Conservation (phyloP, 2,329 filamentous ascomycete species). For the Clonostachys sp. region DNA sequence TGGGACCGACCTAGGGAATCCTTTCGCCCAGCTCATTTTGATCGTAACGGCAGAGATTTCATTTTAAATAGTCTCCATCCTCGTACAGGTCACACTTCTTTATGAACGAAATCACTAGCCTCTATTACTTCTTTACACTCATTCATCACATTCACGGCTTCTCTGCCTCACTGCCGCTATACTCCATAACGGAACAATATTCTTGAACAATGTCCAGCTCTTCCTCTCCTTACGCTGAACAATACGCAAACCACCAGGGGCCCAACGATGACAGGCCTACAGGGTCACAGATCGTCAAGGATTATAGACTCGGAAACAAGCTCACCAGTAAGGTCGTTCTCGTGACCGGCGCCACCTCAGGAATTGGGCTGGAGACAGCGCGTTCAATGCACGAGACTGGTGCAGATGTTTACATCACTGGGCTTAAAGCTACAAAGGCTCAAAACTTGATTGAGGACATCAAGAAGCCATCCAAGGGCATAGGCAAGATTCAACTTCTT, state of each 20-base stretch:
- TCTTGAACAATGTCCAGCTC: neutral
- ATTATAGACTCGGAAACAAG: constrained; percentile 8
- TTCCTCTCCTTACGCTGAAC: neutral
- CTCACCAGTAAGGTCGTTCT: constrained; percentile 19
- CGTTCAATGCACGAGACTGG: constrained; percentile 35
- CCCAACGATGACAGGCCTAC: constrained; percentile 10
- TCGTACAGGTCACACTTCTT: too few species aligned
- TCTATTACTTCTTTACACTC: too few species aligned
- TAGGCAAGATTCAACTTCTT: constrained; percentile 23
- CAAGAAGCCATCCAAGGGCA: neutral
- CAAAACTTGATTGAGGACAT: constrained; percentile 12
- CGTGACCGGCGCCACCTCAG: constrained; percentile 34
- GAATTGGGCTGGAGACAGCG: constrained; percentile 37
- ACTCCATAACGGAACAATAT: too few species aligned
- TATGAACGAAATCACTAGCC: too few species aligned
- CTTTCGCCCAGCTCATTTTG: too few species aligned
- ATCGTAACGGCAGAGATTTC: too few species aligned
- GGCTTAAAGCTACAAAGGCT: constrained; percentile 24
- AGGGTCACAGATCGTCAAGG: constrained; percentile 8
- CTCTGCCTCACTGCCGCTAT: too few species aligned
- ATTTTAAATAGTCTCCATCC: too few species aligned
- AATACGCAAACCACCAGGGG: constrained; percentile 2
- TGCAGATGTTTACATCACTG: constrained; percentile 35
- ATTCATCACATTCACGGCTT: too few species aligned
- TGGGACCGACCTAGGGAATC: too few species aligned